These are phyloP conservation scores for Pugionium cornutum DNA, from an alignment of 345 rosid genomes.

Conservation along the genomic window DNA sequence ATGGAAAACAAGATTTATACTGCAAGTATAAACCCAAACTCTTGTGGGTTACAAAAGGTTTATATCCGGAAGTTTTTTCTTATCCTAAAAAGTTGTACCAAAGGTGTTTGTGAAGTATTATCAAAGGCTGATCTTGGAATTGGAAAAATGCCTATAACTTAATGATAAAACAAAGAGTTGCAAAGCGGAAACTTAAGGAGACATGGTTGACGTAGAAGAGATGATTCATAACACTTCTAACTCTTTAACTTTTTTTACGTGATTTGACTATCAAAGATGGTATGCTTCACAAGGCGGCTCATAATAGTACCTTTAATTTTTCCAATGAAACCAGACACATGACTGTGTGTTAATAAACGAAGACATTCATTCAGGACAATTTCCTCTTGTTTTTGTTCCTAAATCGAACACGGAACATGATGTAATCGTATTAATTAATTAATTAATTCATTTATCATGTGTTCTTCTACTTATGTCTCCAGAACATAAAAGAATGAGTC, in stretches of 20 bases:
- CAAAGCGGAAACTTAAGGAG: constrained; percentile 19
- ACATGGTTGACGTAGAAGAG: constrained; percentile 38
- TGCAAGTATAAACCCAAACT: constrained; percentile 8
- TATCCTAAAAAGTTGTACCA: no score
- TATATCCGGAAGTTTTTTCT: constrained; percentile 10
- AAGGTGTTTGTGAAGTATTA: no score
- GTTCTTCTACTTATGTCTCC: background rate
- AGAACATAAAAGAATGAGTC: background rate
- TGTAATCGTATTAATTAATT: background rate
- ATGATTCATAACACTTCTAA: constrained; percentile 17
- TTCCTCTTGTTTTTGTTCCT: background rate
- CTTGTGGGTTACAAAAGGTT: constrained; percentile 17
- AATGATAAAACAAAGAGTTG: background rate
- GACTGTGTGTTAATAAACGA: constrained; percentile 8
- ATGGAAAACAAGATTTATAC: background rate
- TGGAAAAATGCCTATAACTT: background rate
- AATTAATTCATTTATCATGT: background rate
- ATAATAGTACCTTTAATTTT: background rate
- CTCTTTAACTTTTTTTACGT: background rate
- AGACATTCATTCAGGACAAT: constrained; percentile 9
- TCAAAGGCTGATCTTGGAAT: no score
- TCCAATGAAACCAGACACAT: background rate
- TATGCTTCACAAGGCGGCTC: constrained; percentile 33
- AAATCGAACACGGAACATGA: background rate
- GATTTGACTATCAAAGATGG: constrained; percentile 26